Evolutionary conservation across 1,284 basidiomycete genomes (phyloP), one percentile per base, ranked within the genome.

Genomic region (Singerocomus inundabilis): DNA sequence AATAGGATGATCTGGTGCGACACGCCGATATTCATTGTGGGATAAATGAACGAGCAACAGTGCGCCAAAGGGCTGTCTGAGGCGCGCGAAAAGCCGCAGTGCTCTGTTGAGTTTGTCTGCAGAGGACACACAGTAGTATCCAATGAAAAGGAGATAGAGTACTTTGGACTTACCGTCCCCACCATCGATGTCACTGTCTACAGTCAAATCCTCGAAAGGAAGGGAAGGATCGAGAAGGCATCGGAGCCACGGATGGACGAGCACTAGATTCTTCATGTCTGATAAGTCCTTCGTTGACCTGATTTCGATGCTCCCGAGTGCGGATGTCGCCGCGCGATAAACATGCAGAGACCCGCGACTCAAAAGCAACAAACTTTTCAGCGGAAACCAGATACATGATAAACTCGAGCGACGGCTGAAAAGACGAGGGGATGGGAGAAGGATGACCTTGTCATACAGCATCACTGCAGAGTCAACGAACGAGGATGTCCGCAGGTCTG

Each of bases 321-420:
- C 40, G 4, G 33, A 10, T 25, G 46, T 25, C 15, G 4, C 16
- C 9, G 29, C 34, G 10, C 21, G 38, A 32, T 51, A 51, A 28
- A 33, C 15, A 9, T 3, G n/a, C 9, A 2, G 5, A 9, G 30
- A 13, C 29, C n/a, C 21, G 4, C 26, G 6, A 8, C 28, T 15
- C 2, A 24, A 24, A 10, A 25, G 10, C 26, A 39, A 32, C 12
- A 0, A 32, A 1, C 21, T 21, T 11, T 6, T 32, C 7, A 51
- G 25, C 3, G 36, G 29, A 16, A 51, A 51, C 18, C 38, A n/a
- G n/a, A 51, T 16, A 15, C 48, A 48, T 24, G 46, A 44, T 12
- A 46, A 11, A 21, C 3, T 36, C 16, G 47, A 15, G 2, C 39
- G 39, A 12, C 31, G 46, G 38, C 46, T 47, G 18, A 13, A 16